Percentiles rank a stretch among this genome's conserved stretches.
phyloP scores from a whole-genome alignment of 306 rosid species.

The Rosa multiflora region DNA sequence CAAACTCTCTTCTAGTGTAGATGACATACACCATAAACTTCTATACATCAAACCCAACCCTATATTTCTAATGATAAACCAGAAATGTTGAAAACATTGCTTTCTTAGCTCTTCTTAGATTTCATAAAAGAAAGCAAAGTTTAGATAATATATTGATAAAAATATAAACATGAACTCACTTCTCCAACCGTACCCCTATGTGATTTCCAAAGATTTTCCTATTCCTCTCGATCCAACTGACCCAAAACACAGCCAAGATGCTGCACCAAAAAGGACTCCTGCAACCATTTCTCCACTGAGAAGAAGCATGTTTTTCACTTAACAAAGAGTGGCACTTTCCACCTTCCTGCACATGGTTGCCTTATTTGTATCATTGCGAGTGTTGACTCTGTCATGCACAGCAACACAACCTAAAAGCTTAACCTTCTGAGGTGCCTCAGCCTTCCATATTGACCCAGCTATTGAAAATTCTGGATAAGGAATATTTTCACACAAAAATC shows the following conservation, averaged over 20 bases:
- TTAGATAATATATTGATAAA: not conserved
- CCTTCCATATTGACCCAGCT: not conserved
- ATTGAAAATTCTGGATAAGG: not conserved
- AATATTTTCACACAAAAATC: not conserved
- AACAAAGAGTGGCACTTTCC: not conserved
- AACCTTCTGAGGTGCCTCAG: not conserved
- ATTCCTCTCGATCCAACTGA: not conserved
- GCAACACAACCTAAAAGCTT: not conserved
- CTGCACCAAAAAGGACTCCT: not conserved
- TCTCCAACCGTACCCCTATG: not conserved
- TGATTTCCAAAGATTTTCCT: not conserved
- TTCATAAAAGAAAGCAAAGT: too few relatives aligned
- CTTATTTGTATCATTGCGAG: not conserved
- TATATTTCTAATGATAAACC: not conserved
- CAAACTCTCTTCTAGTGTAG: not conserved
- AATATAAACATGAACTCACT: not conserved
- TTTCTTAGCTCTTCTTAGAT: not conserved
- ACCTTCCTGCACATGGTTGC: not conserved
- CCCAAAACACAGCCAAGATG: not conserved
- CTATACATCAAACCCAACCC: not conserved
- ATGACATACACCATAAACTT: not conserved
- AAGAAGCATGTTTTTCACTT: not conserved
- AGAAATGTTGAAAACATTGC: not conserved
- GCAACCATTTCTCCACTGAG: not conserved
- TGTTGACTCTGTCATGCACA: not conserved